phyloP scores from a whole-genome alignment of 2,329 filamentous ascomycete species.

The Cordyceps sp. region DNA sequence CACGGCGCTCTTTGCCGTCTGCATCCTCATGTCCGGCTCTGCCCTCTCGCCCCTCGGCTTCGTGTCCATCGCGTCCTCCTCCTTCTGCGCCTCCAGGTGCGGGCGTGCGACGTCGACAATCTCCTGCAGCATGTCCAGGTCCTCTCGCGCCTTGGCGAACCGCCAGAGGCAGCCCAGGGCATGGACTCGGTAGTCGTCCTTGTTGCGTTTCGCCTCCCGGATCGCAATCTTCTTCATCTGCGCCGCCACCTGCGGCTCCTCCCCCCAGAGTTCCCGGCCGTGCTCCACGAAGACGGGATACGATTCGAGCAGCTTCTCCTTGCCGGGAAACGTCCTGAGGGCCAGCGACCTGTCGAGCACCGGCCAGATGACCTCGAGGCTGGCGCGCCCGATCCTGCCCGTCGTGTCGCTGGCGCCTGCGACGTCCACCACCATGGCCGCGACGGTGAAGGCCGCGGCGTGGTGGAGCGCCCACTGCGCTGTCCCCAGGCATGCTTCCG shows the following conservation, averaged over 20 bases:
- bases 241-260: conserved; percentile 33
- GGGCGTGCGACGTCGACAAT: conserved; percentile 47
- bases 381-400: conserved; percentile 41
- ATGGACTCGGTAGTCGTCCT: conserved; percentile 64
- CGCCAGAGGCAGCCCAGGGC: conserved; percentile 57
- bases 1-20: conserved; percentile 30
- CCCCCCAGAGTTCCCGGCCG: conserved; percentile 38
- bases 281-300: conserved; percentile 64
- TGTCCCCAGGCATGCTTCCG: conserved; percentile 53
- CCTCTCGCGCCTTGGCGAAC: conserved; percentile 50
- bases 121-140: conserved; percentile 54
- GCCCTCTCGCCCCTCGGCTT: conserved; percentile 34
- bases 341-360: conserved; percentile 64
- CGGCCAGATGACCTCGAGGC: conserved; percentile 59
- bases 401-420: conserved; percentile 38
- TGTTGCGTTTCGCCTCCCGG: conserved; percentile 83
- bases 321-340: conserved; percentile 85
- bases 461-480: conserved; percentile 86
- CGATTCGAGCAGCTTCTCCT: conserved; percentile 67
- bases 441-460: conserved; percentile 65
- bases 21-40: conserved; percentile 24
- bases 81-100: conserved; percentile 39
- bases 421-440: conserved; percentile 53
- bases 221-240: conserved; percentile 66
- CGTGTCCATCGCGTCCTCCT: conserved; percentile 53